Conservation (phyloP, 2,329 filamentous ascomycete species). For the Bipolaris zeicola region DNA sequence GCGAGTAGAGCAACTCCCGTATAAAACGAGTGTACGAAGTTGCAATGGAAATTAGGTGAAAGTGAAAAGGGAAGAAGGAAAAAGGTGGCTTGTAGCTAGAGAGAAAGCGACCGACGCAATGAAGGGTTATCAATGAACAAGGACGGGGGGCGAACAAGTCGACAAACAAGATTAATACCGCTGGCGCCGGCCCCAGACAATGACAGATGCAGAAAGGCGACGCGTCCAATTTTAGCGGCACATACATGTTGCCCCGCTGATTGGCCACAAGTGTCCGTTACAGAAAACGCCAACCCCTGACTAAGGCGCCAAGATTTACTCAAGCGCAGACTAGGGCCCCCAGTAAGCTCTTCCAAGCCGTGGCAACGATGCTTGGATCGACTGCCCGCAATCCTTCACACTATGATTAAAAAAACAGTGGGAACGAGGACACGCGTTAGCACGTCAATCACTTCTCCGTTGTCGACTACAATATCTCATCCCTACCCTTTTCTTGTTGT, state of each 20-base stretch:
- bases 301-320: slow-evolving; percentile 15
- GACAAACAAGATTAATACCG: slow-evolving; percentile 6
- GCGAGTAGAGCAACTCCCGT: slow-evolving; percentile 7
- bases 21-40: slow-evolving; percentile 21
- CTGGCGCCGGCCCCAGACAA: background rate
- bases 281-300: slow-evolving; percentile 13
- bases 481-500: background rate
- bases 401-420: no score
- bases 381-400: background rate
- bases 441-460: slow-evolving; percentile 6
- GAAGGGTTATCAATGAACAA: background rate
- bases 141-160: background rate
- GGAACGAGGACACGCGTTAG: slow-evolving; percentile 18
- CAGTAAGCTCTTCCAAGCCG: slow-evolving; percentile 10
- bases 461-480: background rate
- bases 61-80: slow-evolving; percentile 1
- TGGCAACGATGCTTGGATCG: slow-evolving; percentile 21
- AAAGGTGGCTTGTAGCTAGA: slow-evolving; percentile 6
- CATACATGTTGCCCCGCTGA: background rate
- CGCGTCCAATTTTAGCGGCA: slow-evolving; percentile 13
- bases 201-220: slow-evolving; percentile 5
- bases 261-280: background rate
- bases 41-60: slow-evolving; percentile 7
- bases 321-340: background rate
- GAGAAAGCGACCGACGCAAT: slow-evolving; percentile 7